Conservation (phyloP, 2,329 filamentous ascomycete genomes). For the Didymella pinodella region DNA sequence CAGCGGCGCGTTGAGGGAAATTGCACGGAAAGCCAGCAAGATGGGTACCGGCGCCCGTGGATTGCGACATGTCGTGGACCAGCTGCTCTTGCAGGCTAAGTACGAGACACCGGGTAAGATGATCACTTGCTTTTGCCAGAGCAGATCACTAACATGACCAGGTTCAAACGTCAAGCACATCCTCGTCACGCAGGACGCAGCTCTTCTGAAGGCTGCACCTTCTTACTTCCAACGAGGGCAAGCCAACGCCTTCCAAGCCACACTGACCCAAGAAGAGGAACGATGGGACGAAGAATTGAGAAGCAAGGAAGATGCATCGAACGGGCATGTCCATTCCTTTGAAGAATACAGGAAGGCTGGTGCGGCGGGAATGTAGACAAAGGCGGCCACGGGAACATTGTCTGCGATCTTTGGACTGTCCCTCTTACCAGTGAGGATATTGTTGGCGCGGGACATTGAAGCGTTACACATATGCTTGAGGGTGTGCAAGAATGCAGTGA, state of each 20-base stretch:
- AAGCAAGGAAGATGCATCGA: constrained; percentile 35
- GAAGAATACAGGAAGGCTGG: constrained; percentile 58
- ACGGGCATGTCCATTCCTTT: constrained; percentile 48
- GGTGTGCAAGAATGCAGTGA: background rate
- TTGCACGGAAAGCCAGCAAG: constrained; percentile 73
- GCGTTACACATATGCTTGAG: constrained; percentile 3
- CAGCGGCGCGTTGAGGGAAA: constrained; percentile 76
- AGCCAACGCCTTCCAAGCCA: constrained; percentile 49
- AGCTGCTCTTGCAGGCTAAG: constrained; percentile 56
- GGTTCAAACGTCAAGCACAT: constrained; percentile 56
- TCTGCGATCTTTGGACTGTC: background rate
- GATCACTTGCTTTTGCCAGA: background rate
- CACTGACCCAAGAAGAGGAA: constrained; percentile 56
- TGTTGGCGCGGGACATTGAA: background rate
- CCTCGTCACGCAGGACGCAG: constrained; percentile 56
- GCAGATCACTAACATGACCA: constrained; percentile 22
- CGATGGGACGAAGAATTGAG: constrained; percentile 54
- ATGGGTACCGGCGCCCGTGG: constrained; percentile 74
- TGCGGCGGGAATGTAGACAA: constrained; percentile 35
- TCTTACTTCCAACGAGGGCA: constrained; percentile 56
- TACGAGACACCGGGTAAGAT: constrained; percentile 56
- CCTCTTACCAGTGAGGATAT: background rate
- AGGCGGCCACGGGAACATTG: background rate
- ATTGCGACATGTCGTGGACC: constrained; percentile 58
- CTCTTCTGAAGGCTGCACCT: constrained; percentile 52